phyloP scores from a whole-genome alignment of 805 yeast genomes.

The Nakazawaea pomicola region DNA sequence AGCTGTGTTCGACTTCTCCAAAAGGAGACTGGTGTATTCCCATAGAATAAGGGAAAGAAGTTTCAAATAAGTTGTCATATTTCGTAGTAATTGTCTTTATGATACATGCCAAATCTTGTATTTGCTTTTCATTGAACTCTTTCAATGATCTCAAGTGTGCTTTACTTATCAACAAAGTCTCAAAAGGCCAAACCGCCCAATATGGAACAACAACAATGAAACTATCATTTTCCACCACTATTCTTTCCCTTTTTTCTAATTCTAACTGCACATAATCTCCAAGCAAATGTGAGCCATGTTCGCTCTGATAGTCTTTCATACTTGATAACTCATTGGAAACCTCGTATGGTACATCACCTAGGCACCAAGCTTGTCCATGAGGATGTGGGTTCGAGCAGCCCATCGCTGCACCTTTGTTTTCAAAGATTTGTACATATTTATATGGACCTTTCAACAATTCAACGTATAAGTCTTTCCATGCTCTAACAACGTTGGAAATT shows the following conservation, averaged over 20 bases:
- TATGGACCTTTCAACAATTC: slow-evolving; percentile 37
- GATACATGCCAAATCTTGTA: slow-evolving; percentile 49
- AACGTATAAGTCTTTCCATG: slow-evolving; percentile 55
- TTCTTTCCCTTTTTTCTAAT: slow-evolving; percentile 41
- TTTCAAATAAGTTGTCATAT: slow-evolving; percentile 66
- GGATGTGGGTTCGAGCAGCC: slow-evolving; percentile 83
- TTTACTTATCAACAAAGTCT: slow-evolving; percentile 59
- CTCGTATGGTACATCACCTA: slow-evolving; percentile 61
- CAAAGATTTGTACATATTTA: slow-evolving; percentile 66
- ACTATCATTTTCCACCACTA: slow-evolving; percentile 55
- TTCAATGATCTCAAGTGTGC: slow-evolving; percentile 44
- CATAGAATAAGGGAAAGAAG: slow-evolving; percentile 77
- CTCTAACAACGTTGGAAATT: slow-evolving; percentile 43
- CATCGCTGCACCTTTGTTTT: slow-evolving; percentile 76
- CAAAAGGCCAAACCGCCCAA: slow-evolving; percentile 85
- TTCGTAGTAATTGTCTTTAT: slow-evolving; percentile 50
- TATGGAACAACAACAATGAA: slow-evolving; percentile 70
- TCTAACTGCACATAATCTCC: slow-evolving; percentile 61
- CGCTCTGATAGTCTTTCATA: slow-evolving; percentile 40
- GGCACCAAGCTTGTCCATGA: slow-evolving; percentile 80
- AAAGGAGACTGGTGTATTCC: slow-evolving; percentile 76
- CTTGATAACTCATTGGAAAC: slow-evolving; percentile 52
- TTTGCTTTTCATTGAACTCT: slow-evolving; percentile 42
- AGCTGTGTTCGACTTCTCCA: slow-evolving; percentile 39
- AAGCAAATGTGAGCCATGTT: slow-evolving; percentile 44